Percentiles rank a stretch among this genome's conserved stretches.
phyloP scores from a whole-genome alignment of 345 rosid species.

The Angophora floribunda region DNA sequence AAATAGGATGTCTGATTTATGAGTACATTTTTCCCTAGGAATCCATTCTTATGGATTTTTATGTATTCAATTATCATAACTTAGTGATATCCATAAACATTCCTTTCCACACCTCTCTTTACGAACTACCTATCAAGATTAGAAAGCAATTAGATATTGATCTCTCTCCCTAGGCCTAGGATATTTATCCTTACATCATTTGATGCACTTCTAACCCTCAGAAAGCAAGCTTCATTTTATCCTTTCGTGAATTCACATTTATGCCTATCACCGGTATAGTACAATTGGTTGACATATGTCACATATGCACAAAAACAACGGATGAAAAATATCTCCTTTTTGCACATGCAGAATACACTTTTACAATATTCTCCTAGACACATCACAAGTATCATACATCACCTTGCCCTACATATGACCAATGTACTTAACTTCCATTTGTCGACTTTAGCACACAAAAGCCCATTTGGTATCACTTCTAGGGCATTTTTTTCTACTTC shows the following conservation, averaged over 20 bases:
- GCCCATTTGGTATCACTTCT: not conserved
- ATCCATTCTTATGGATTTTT: not conserved
- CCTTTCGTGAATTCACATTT: not conserved
- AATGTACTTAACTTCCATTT: not conserved
- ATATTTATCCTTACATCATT: not conserved
- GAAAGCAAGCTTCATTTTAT: not conserved
- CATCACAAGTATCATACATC: not conserved
- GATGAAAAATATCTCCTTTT: not conserved
- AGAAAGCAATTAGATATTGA: not conserved
- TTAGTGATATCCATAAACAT: not conserved
- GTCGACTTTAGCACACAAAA: not conserved
- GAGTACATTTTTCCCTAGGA: not conserved
- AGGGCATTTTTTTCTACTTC: not conserved
- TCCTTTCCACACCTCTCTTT: not conserved
- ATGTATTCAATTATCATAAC: not conserved
- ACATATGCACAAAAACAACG: not conserved
- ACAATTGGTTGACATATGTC: not conserved
- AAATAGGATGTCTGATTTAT: not conserved
- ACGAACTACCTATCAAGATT: not conserved
- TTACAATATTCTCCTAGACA: rapidly evolving
- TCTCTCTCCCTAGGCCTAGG: rapidly evolving
- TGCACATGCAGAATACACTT: not conserved
- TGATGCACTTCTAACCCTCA: not conserved
- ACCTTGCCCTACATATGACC: not conserved
- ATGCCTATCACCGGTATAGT: not conserved